Evolutionary conservation across 441 rosid genomes (phyloP).

Genomic region (Syzygium malaccense): DNA sequence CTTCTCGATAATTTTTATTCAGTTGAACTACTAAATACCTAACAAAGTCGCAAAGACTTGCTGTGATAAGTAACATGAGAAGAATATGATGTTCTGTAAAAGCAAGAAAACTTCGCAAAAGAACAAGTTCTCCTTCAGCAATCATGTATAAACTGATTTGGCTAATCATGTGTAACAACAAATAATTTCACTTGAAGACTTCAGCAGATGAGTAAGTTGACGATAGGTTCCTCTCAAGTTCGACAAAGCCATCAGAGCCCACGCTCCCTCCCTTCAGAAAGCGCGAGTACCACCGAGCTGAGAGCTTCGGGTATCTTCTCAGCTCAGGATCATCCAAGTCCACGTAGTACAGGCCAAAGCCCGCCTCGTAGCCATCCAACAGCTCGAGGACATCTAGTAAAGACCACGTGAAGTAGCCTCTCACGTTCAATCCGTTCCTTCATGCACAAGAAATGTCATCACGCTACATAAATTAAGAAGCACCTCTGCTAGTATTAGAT

Average conservation of each 20-base stretch:
- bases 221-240: not conserved
- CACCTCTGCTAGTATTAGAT: not conserved
- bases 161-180: not conserved
- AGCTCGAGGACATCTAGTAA: constrained; percentile 10
- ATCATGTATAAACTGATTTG: not conserved
- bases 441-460: not conserved
- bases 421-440: not conserved
- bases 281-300: constrained; percentile 8
- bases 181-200: not conserved
- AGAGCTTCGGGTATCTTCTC: constrained; percentile 7
- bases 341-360: constrained; percentile 9
- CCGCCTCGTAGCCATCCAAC: not conserved
- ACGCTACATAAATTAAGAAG: not conserved
- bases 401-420: constrained; percentile 15
- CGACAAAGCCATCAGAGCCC: not conserved
- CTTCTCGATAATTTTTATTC: not conserved
- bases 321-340: constrained; percentile 9
- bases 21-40: not conserved
- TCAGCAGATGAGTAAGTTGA: not conserved
- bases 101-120: not conserved
- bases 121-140: not conserved
- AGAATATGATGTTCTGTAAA: not conserved
- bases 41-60: not conserved
- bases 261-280: not conserved
- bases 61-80: not conserved